phyloP scores from a whole-genome alignment of 2,329 filamentous ascomycete genomes.

The Dichotomopilus funicola region DNA sequence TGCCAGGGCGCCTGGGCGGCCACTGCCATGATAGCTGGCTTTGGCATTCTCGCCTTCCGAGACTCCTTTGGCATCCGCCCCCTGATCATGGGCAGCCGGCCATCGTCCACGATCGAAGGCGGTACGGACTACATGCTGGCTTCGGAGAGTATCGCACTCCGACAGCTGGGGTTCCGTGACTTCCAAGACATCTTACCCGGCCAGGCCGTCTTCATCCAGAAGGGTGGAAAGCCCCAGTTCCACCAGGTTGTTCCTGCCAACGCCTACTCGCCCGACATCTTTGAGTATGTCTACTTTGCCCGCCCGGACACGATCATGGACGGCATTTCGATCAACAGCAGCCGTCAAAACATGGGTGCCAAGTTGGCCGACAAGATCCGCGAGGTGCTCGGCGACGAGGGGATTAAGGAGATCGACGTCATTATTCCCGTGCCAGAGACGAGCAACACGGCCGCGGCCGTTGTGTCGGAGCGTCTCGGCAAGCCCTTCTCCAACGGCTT shows the following conservation, averaged over 20 bases:
- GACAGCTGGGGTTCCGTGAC: constrained; percentile 71
- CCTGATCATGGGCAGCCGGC: constrained; percentile 68
- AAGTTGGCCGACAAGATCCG: constrained; percentile 70
- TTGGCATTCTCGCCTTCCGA: constrained; percentile 71
- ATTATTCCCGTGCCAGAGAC: constrained; percentile 73
- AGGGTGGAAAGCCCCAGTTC: constrained; percentile 68
- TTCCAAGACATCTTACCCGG: constrained; percentile 75
- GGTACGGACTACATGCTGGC: constrained; percentile 84
- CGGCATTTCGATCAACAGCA: constrained; percentile 79
- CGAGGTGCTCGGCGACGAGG: constrained; percentile 59
- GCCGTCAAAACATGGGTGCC: constrained; percentile 79
- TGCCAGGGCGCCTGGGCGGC: constrained; percentile 77
- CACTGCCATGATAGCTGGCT: constrained; percentile 78
- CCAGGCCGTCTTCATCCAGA: constrained; percentile 78
- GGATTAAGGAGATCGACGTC: constrained; percentile 69
- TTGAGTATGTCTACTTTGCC: constrained; percentile 84
- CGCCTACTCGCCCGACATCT: constrained; percentile 76
- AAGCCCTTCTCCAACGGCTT: constrained; percentile 78
- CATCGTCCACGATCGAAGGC: constrained; percentile 53
- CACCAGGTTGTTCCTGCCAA: constrained; percentile 62
- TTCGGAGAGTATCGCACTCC: constrained; percentile 78
- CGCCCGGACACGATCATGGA: constrained; percentile 78
- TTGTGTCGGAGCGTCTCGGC: constrained; percentile 65
- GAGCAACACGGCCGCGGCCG: constrained; percentile 71
- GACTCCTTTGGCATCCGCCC: constrained; percentile 79